Base-by-base conservation (phyloP, 768 basidiomycete species). In the Agaricus blazei region DNA sequence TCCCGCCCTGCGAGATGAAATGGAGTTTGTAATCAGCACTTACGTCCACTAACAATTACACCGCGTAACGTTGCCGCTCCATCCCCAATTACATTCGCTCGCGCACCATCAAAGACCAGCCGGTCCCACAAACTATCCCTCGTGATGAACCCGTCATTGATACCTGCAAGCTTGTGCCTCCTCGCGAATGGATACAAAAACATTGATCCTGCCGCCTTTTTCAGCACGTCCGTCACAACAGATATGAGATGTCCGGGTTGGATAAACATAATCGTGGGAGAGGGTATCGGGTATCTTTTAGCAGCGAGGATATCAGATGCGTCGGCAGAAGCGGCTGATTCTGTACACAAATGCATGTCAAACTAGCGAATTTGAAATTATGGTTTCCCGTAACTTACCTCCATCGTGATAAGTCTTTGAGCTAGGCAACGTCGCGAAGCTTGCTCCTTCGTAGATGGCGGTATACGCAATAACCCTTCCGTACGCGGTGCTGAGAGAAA, bases 51-150 rank as follows among this genome's bases (percentile, higher is more conserved):
- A 52, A 90, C 79, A 52, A 93, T 72, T 2, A 88, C 74, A n/a
- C 74, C 83, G 57, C 92, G 74, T 38, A 94, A 59, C 24, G 82
- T 80, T 1, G 78, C 73, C 2, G 84, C 83, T 49, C 79, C 76
- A 12, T 82, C 78, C 54, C 87, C 83, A 57, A 90, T 64, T 28
- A 83, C 75, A 59, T 72, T 65, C 38, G 74, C 75, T 24, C 94
- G 77, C 9, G 90, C 86, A 9, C 70, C 68, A 54, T 85, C 84
- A 66, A 91, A 89, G 28, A 92, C 80, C 9, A 87, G 70, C 51
- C 85, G 79, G 65, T 97, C 93, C 87, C 90, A 93, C n/a, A 92
- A 66, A 56, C 88, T 87, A 56, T 88, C 84, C 64, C 86, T 86
- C 14, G 81, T 85, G 40, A 93, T 59, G 60, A 85, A 89, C 4